Conservation (phyloP, 495 filamentous ascomycete species). For the Aspergillus mulundensis region DNA sequence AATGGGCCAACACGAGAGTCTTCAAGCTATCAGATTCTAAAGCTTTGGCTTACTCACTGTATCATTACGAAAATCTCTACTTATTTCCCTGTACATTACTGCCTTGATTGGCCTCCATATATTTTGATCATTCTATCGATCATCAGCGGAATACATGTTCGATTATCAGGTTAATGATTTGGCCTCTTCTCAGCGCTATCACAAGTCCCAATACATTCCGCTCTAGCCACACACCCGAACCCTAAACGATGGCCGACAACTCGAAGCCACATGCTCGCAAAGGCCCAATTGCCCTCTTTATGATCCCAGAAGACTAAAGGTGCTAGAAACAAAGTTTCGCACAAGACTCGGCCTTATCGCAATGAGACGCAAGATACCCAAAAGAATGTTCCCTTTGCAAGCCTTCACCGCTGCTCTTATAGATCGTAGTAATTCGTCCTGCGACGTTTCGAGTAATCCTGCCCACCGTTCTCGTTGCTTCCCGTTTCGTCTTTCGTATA, state of each 20-base stretch:
- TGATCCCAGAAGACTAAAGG: background rate
- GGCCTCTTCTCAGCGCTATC: background rate
- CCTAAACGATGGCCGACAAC: no score
- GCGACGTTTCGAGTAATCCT: no score
- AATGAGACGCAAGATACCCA: background rate
- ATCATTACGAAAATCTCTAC: slow-evolving; percentile 16
- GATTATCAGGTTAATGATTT: background rate
- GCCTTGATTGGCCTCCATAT: background rate
- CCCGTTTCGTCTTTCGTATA: background rate
- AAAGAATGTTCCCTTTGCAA: background rate
- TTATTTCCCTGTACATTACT: slow-evolving; percentile 19
- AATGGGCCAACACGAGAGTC: no score
- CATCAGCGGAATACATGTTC: background rate
- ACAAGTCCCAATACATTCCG: background rate
- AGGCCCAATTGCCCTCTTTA: background rate
- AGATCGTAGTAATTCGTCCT: no score
- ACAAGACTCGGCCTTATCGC: no score
- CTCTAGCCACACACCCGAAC: background rate
- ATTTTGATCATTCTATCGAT: background rate
- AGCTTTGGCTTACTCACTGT: background rate
- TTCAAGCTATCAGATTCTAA: no score
- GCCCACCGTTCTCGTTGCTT: no score
- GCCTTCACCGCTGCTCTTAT: no score
- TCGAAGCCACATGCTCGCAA: background rate
- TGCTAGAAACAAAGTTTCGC: background rate